These are phyloP conservation scores for Onygenales sp. DNA, from an alignment of 2,329 filamentous ascomycete genomes.

Conservation along the genomic window DNA sequence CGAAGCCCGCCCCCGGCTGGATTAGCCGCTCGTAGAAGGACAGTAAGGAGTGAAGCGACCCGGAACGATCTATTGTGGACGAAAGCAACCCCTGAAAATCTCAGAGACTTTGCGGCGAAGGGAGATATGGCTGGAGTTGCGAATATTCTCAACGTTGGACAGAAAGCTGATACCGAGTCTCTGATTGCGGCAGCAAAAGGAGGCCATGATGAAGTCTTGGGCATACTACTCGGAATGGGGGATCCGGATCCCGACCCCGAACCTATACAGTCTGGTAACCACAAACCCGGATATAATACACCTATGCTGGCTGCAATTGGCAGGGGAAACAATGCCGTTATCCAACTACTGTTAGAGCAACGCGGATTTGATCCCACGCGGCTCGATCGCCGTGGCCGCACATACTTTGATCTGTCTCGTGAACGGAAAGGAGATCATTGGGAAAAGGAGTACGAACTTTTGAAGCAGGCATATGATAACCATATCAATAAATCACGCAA, in stretches of 20 bases:
- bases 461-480: conserved; percentile 55
- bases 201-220: conserved; percentile 79
- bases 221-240: conserved; percentile 63
- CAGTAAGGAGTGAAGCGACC: conserved; percentile 40
- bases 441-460: conserved; percentile 74
- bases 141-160: conserved; percentile 39
- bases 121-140: conserved; percentile 41
- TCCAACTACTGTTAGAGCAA: conserved; percentile 69
- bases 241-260: conserved; percentile 59
- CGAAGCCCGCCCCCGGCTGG: conserved; percentile 26
- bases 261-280: conserved; percentile 44
- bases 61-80: conserved; percentile 43
- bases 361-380: conserved; percentile 74
- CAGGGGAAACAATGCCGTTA: conserved; percentile 72
- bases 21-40: conserved; percentile 30
- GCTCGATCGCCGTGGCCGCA: conserved; percentile 59
- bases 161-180: conserved; percentile 66
- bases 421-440: conserved; percentile 77
- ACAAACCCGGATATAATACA: conserved; percentile 65
- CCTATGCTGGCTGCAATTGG: conserved; percentile 93
- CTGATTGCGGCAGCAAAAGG: conserved; percentile 87
- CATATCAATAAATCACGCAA: conserved; percentile 19
- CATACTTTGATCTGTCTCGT: conserved; percentile 80
- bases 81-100: conserved; percentile 40
- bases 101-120: conserved; percentile 40